Percentiles rank a stretch among this genome's conserved stretches.
Conservation (phyloP, 2,329 filamentous ascomycete species). For the Botrytis fabae region DNA sequence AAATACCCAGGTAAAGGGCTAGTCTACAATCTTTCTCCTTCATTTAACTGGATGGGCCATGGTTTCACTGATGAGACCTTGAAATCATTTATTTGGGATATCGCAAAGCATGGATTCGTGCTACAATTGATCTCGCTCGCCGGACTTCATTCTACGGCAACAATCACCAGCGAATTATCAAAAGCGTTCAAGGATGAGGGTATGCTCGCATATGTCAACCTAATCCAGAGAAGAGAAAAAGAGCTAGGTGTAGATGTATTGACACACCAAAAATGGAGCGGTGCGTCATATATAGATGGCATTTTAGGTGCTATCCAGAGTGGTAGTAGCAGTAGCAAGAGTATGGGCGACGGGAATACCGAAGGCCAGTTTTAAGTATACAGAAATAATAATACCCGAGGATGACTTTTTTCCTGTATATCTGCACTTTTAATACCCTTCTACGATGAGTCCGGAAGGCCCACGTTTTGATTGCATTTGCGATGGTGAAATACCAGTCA, state of each 20-base stretch:
- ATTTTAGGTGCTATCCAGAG: constrained; percentile 89
- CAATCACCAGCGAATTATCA: constrained; percentile 71
- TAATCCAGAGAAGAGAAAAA: constrained; percentile 88
- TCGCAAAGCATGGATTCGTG: constrained; percentile 82
- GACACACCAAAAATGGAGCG: constrained; percentile 53
- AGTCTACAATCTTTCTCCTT: constrained; percentile 94
- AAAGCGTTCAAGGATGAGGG: constrained; percentile 83
- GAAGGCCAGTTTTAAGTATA: constrained; percentile 62
- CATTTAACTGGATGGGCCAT: constrained; percentile 98
- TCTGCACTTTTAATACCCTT: neutral
- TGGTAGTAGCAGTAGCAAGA: constrained; percentile 83
- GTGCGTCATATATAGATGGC: constrained; percentile 77
- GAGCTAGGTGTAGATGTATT: constrained; percentile 56
- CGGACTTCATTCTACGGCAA: constrained; percentile 65
- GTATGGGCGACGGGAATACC: constrained; percentile 94
- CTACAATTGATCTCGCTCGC: constrained; percentile 68
- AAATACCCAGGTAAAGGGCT: constrained; percentile 78
- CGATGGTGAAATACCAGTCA: neutral
- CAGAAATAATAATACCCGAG: neutral
- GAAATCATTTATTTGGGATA: constrained; percentile 93
- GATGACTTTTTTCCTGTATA: neutral
- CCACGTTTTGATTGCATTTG: neutral
- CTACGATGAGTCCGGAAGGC: neutral
- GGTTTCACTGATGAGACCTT: constrained; percentile 82
- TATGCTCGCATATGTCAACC: constrained; percentile 96